Evolutionary conservation across 352 stramenopile genomes (phyloP).

Genomic region (Pythium myriotylum): DNA sequence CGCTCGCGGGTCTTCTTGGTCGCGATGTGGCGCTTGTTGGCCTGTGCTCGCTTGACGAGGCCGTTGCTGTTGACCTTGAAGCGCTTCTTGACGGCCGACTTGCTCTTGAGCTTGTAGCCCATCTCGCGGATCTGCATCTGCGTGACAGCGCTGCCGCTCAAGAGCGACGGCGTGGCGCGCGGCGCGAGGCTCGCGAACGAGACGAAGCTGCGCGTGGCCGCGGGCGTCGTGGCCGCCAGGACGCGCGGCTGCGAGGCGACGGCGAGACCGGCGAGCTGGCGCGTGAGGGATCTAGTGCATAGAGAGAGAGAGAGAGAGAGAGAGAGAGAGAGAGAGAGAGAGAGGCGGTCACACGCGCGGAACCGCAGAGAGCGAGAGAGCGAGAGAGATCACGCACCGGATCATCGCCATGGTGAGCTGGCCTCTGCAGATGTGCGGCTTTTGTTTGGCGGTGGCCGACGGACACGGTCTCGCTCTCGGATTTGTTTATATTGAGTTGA

Average conservation of each 20-base stretch:
- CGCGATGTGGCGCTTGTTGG: constrained; percentile 84
- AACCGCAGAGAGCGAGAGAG: not conserved
- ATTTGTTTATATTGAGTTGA: not conserved
- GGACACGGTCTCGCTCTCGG: not conserved
- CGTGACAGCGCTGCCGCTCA: constrained; percentile 37
- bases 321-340: not conserved
- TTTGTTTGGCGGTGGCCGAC: constrained; percentile 24
- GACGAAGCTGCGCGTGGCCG: constrained; percentile 13
- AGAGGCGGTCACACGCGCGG: not conserved
- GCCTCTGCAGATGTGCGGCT: not conserved
- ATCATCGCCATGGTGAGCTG: constrained; percentile 31
- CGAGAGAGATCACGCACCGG: constrained; percentile 14
- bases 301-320: no score
- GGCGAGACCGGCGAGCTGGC: constrained; percentile 55
- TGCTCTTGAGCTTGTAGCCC: constrained; percentile 86
- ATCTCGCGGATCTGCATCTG: constrained; percentile 62
- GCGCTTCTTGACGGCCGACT: constrained; percentile 83
- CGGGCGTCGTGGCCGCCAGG: constrained; percentile 14
- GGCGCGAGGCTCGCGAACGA: constrained; percentile 13
- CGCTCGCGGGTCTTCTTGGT: constrained; percentile 85
- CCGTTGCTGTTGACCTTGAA: constrained; percentile 84
- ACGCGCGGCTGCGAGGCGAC: constrained; percentile 36
- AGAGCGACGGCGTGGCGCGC: constrained; percentile 27
- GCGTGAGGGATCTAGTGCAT: constrained; percentile 67
- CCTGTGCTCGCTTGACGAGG: constrained; percentile 74